phyloP scores from a whole-genome alignment of 768 basidiomycete species.

The Agaricus blazei region DNA sequence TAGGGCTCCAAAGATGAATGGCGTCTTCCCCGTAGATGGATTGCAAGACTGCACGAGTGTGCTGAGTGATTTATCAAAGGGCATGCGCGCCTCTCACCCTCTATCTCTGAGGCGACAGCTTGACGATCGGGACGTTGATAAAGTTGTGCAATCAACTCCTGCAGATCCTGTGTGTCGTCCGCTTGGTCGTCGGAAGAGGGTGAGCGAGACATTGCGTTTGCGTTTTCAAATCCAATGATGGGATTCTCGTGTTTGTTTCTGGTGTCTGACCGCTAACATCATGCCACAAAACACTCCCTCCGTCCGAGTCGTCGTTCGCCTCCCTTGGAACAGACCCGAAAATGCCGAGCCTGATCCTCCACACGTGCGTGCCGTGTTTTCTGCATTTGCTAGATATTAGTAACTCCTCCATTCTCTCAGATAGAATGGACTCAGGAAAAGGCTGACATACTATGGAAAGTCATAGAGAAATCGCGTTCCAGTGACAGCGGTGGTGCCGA shows the following conservation, averaged over 20 bases:
- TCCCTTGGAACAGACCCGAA: constrained; percentile 77
- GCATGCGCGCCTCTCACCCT: constrained; percentile 25
- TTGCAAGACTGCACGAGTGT: constrained; percentile 50
- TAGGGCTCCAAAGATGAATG: constrained; percentile 52
- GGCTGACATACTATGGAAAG: constrained; percentile 83
- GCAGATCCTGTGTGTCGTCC: constrained; percentile 25
- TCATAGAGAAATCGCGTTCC: constrained; percentile 72
- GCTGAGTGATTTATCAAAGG: neutral
- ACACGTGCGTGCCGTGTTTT: constrained; percentile 39
- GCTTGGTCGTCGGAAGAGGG: constrained; percentile 18
- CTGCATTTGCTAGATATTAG: neutral
- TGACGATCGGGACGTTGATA: constrained; percentile 32
- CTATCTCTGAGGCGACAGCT: constrained; percentile 40
- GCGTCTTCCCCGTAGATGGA: constrained; percentile 77
- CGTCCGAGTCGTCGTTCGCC: constrained; percentile 71
- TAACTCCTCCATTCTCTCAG: constrained; percentile 31
- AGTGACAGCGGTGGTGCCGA: constrained; percentile 72
- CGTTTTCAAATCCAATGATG: constrained; percentile 11
- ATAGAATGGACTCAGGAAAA: constrained; percentile 85
- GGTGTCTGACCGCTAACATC: neutral
- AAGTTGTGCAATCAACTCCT: constrained; percentile 29
- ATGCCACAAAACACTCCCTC: constrained; percentile 13
- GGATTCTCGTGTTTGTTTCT: neutral
- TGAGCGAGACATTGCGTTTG: constrained; percentile 16
- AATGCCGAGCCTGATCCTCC: constrained; percentile 63